These are phyloP conservation scores for Gastrolobium villosum DNA, from an alignment of 306 rosid genomes.

Conservation along the genomic window DNA sequence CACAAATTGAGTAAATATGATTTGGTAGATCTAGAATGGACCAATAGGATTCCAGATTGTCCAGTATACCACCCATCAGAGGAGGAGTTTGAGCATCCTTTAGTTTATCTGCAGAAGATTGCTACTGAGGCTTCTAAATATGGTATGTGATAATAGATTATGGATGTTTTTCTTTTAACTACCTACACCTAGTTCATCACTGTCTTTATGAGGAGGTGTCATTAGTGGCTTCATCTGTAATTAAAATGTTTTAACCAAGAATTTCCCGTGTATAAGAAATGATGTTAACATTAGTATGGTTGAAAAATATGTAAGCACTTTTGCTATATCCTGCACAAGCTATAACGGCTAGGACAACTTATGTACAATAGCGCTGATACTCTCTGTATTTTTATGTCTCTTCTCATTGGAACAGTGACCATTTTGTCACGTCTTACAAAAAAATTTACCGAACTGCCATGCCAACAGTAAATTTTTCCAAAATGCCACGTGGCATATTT, in stretches of 20 bases:
- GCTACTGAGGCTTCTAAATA: slow-evolving; percentile 49
- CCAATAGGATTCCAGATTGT: slow-evolving; percentile 46
- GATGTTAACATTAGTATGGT: background rate
- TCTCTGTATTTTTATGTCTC: background rate
- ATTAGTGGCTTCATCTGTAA: background rate
- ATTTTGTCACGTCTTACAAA: too few relatives aligned
- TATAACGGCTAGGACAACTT: background rate
- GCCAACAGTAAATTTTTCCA: too few relatives aligned
- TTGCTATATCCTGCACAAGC: background rate
- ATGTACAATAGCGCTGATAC: background rate
- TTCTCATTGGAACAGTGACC: too few relatives aligned
- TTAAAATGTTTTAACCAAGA: background rate
- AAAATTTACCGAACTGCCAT: too few relatives aligned
- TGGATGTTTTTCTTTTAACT: background rate
- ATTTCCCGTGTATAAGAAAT: slow-evolving; percentile 4
- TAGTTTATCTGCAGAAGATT: slow-evolving; percentile 52
- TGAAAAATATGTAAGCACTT: background rate
- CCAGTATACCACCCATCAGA: slow-evolving; percentile 54
- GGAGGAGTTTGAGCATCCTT: slow-evolving; percentile 52
- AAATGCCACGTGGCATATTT: too few relatives aligned
- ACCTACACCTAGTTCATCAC: background rate
- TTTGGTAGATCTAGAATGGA: slow-evolving; percentile 46
- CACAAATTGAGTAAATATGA: slow-evolving; percentile 31
- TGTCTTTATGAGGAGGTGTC: background rate
- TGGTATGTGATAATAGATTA: slow-evolving; percentile 43